Percentiles rank a stretch among this genome's conserved stretches.
These are phyloP conservation scores for Austroboletus eburneus DNA, from an alignment of 768 basidiomycete species.

Conservation along the genomic window DNA sequence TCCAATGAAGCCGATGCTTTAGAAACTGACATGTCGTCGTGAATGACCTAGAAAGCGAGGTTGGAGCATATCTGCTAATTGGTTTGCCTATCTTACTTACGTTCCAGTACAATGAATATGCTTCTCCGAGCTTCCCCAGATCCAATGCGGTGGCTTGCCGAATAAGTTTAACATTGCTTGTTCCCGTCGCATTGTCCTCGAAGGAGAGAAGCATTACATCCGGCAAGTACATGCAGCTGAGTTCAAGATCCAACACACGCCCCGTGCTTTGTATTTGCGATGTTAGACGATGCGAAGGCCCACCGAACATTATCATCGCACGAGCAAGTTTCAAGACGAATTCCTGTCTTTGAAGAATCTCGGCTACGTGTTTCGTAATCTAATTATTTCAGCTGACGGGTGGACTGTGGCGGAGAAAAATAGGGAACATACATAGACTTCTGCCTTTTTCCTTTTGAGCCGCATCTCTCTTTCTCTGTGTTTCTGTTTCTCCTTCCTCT, in stretches of 20 bases:
- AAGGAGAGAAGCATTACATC: constrained; percentile 79
- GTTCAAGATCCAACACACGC: constrained; percentile 69
- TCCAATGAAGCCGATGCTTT: constrained; percentile 74
- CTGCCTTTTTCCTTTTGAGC: constrained; percentile 49
- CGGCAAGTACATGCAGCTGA: constrained; percentile 70
- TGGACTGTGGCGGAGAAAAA: neutral
- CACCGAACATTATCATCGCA: constrained; percentile 88
- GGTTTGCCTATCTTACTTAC: too few species aligned
- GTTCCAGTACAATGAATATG: constrained; percentile 72
- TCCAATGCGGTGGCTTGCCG: constrained; percentile 69
- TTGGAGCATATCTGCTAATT: neutral
- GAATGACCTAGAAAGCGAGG: constrained; percentile 54
- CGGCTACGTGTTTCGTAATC: constrained; percentile 83
- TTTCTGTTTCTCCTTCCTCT: constrained; percentile 28
- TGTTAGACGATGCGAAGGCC: constrained; percentile 79
- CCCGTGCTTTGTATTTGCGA: constrained; percentile 79
- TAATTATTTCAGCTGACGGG: constrained; percentile 21
- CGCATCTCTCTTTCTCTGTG: constrained; percentile 36
- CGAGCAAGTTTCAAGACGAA: constrained; percentile 82
- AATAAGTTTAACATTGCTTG: constrained; percentile 76
- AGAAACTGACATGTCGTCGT: constrained; percentile 72
- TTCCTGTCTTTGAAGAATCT: constrained; percentile 75
- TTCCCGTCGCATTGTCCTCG: constrained; percentile 75
- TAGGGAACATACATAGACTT: constrained; percentile 61
- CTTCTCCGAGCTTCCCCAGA: constrained; percentile 69